Evolutionary conservation across 1,139 yeast genomes (phyloP).

Genomic region (Schwanniomyces etchellsii): DNA sequence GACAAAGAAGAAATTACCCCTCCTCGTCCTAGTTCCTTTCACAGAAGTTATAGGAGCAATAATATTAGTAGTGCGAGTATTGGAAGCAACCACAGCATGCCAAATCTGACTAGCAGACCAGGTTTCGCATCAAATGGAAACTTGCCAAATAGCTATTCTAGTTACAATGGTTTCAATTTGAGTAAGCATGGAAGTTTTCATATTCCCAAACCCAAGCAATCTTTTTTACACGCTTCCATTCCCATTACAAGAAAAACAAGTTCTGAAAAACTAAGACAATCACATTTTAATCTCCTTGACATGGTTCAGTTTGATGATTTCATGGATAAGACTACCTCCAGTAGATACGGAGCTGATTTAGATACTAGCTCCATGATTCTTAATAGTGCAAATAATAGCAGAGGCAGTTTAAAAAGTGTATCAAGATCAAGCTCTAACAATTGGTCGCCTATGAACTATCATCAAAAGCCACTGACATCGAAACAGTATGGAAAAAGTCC

Average conservation of each 20-base stretch:
- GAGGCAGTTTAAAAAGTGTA: conserved; percentile 11
- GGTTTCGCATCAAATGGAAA: not conserved
- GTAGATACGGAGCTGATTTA: conserved; percentile 22
- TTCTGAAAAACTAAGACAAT: conserved; percentile 15
- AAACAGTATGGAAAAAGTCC: too few relatives aligned
- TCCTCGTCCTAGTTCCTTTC: not conserved
- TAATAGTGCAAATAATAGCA: conserved; percentile 17
- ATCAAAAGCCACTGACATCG: too few relatives aligned
- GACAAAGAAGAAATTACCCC: not conserved
- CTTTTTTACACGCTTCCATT: conserved; percentile 11
- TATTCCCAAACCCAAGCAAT: too few relatives aligned
- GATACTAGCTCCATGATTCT: conserved; percentile 17
- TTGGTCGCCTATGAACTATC: conserved; percentile 6
- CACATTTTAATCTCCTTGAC: conserved; percentile 19
- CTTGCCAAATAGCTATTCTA: not conserved
- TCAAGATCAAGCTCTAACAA: conserved; percentile 5
- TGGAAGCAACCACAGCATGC: not conserved
- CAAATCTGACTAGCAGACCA: not conserved
- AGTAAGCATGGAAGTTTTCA: too few relatives aligned
- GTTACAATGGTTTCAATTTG: not conserved
- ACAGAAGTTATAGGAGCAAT: not conserved
- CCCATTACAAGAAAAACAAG: conserved; percentile 14
- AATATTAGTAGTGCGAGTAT: not conserved
- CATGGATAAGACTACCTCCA: conserved; percentile 13
- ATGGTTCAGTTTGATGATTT: conserved; percentile 16